phyloP scores from a whole-genome alignment of 2,329 filamentous ascomycete species.

The Scolecobasidium constrictum region DNA sequence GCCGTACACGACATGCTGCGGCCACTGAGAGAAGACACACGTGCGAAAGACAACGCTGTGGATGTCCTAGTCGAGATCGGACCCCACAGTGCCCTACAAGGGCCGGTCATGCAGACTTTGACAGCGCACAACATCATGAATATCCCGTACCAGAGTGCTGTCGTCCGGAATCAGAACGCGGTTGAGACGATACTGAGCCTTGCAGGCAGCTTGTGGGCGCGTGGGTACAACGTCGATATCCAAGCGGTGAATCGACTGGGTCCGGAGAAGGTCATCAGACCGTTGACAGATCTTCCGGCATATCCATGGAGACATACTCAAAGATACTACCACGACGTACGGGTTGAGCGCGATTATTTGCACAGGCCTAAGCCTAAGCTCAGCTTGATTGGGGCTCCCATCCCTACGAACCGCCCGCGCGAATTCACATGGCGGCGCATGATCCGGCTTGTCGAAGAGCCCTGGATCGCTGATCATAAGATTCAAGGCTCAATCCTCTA shows the following conservation, averaged over 20 bases:
- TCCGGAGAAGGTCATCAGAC: not conserved
- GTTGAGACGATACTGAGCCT: not conserved
- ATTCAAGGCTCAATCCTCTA: conserved; percentile 11
- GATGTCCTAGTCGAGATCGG: conserved; percentile 13
- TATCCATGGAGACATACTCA: conserved; percentile 21
- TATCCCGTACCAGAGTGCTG: conserved; percentile 15
- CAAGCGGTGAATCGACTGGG: not conserved
- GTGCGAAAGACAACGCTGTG: not conserved
- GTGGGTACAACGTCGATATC: not conserved
- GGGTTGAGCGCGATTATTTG: conserved; percentile 11
- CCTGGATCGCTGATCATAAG: conserved; percentile 16
- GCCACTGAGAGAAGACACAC: not conserved
- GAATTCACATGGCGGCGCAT: conserved; percentile 16
- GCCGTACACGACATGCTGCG: conserved; percentile 1
- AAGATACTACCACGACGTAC: conserved; percentile 18
- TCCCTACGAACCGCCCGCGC: conserved; percentile 13
- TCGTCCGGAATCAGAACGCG: not conserved
- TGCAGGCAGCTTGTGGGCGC: not conserved
- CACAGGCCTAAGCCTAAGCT: conserved; percentile 16
- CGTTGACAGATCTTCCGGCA: conserved; percentile 7
- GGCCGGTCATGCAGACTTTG: conserved; percentile 12
- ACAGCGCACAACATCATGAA: conserved; percentile 12
- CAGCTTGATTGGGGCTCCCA: conserved; percentile 17
- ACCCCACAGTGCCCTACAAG: conserved; percentile 11
- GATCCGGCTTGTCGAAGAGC: conserved; percentile 13